Percentiles rank a stretch among this genome's conserved stretches.
These are phyloP conservation scores for Lathyrus aphaca DNA, from an alignment of 306 rosid species.

Conservation along the genomic window DNA sequence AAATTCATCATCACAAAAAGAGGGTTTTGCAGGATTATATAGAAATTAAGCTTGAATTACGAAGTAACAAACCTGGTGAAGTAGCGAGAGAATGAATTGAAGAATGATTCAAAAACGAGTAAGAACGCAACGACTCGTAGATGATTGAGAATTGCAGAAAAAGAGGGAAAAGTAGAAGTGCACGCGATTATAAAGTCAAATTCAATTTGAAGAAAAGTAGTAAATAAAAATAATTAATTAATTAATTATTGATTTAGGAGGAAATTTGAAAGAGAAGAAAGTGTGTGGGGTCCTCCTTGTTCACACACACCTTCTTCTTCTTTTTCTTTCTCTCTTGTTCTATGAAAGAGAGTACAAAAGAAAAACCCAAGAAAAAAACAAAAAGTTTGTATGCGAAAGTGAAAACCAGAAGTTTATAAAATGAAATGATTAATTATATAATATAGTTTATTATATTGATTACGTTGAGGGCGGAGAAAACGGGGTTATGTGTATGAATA, in stretches of 20 bases:
- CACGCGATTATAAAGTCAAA: slow-evolving; percentile 72
- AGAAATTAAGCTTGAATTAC: slow-evolving; percentile 34
- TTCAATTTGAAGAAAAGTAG: slow-evolving; percentile 35
- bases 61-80: slow-evolving; percentile 56
- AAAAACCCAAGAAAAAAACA: neutral
- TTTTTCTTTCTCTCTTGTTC: slow-evolving; percentile 7
- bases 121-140: slow-evolving; percentile 14
- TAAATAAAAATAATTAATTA: too few species aligned
- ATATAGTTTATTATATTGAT: neutral
- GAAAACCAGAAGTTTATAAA: neutral
- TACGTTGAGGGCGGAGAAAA: slow-evolving; percentile 3
- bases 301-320: neutral
- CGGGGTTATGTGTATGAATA: neutral
- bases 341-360: slow-evolving; percentile 25
- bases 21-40: slow-evolving; percentile 46
- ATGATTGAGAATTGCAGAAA: slow-evolving; percentile 36
- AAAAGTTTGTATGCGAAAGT: slow-evolving; percentile 28
- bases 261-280: neutral
- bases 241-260: neutral
- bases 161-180: slow-evolving; percentile 29
- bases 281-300: slow-evolving; percentile 43
- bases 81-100: slow-evolving; percentile 30
- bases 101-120: slow-evolving; percentile 40
- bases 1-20: too few species aligned
- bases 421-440: too few species aligned